A percentile compares a stretch with the other conserved stretches of the same genome.
phyloP scores from a whole-genome alignment of 2,329 filamentous ascomycete genomes.

The Cladosporium sp. region DNA sequence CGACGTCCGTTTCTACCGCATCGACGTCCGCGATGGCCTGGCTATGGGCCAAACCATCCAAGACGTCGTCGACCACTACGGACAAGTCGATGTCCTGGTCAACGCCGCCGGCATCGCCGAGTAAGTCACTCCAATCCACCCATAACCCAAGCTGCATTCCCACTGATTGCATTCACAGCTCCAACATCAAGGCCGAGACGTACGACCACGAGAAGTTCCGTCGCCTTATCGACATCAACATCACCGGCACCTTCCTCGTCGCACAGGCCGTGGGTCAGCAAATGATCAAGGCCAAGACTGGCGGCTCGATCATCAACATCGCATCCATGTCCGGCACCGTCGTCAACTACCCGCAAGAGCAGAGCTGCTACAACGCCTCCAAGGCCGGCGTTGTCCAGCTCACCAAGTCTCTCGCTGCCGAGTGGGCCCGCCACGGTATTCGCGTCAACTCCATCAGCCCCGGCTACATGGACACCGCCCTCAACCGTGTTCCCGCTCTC shows the following conservation, averaged over 20 bases:
- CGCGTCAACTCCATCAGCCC: conserved; percentile 81
- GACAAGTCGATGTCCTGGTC: conserved; percentile 68
- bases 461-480: conserved; percentile 80
- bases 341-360: conserved; percentile 61
- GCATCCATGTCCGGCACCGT: conserved; percentile 56
- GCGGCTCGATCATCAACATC: conserved; percentile 69
- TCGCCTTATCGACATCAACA: conserved; percentile 74
- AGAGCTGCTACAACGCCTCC: conserved; percentile 77
- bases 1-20: conserved; percentile 71
- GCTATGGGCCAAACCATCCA: conserved; percentile 67
- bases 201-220: conserved; percentile 75
- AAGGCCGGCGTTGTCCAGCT: conserved; percentile 77
- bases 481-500: conserved; percentile 72
- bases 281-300: conserved; percentile 68
- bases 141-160: neutral
- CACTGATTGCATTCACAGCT: conserved; percentile 39
- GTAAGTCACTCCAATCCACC: conserved; percentile 33
- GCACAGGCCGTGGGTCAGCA: conserved; percentile 50
- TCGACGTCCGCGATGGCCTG: conserved; percentile 67
- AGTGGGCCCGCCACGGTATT: conserved; percentile 78
- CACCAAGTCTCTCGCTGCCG: conserved; percentile 73
- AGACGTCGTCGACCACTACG: conserved; percentile 61
- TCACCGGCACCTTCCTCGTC: conserved; percentile 74
- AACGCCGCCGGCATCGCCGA: conserved; percentile 77
- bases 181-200: conserved; percentile 75